These are phyloP conservation scores for Schwanniomyces occidentalis DNA, from an alignment of 805 yeast species.

Conservation along the genomic window DNA sequence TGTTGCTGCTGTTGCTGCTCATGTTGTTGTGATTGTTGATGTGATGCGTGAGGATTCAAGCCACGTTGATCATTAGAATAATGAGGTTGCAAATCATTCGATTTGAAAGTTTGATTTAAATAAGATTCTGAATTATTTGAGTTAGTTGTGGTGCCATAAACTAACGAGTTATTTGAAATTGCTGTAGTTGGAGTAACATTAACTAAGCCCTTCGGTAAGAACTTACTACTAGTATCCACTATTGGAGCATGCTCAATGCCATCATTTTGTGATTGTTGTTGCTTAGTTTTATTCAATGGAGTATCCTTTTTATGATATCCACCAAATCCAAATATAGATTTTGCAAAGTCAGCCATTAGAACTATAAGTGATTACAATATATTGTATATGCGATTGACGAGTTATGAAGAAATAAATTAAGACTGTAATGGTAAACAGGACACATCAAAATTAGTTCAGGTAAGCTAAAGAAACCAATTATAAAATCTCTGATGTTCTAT, in stretches of 20 bases:
- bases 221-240: slow-evolving; percentile 15
- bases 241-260: slow-evolving; percentile 5
- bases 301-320: slow-evolving; percentile 31
- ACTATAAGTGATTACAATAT: too few relatives aligned
- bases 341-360: slow-evolving; percentile 46
- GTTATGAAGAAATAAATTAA: too few relatives aligned
- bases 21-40: slow-evolving; percentile 12
- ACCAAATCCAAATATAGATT: slow-evolving; percentile 43
- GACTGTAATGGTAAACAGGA: too few relatives aligned
- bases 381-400: too few relatives aligned
- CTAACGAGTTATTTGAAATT: slow-evolving; percentile 58
- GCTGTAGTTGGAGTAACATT: slow-evolving; percentile 66
- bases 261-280: slow-evolving; percentile 7
- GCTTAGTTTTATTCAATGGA: not conserved
- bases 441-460: too few relatives aligned
- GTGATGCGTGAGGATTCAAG: slow-evolving; percentile 4
- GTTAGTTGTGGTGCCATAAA: slow-evolving; percentile 57
- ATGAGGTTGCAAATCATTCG: slow-evolving; percentile 3
- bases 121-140: slow-evolving; percentile 20
- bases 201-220: slow-evolving; percentile 39
- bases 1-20: slow-evolving; percentile 8
- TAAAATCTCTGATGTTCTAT: too few relatives aligned
- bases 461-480: too few relatives aligned
- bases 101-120: slow-evolving; percentile 24
- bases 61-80: too few relatives aligned